Percentiles rank a stretch among this genome's conserved stretches.
phyloP scores from a whole-genome alignment of 1,139 yeast genomes.

The Blastobotrys arbuscula region DNA sequence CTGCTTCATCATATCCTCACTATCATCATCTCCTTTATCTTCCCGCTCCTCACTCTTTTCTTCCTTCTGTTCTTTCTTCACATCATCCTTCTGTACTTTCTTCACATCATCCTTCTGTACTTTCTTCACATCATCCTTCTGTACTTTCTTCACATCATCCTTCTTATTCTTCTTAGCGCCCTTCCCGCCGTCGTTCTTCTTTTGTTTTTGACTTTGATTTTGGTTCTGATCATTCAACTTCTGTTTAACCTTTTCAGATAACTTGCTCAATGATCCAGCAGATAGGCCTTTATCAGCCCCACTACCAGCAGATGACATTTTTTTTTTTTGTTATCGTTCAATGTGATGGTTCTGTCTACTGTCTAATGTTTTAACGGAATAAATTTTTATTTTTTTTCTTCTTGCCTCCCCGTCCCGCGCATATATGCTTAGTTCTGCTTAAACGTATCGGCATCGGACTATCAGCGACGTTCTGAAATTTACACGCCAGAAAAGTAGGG shows the following conservation, averaged over 20 bases:
- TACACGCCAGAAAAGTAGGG: constrained; percentile 9
- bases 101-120: constrained; percentile 19
- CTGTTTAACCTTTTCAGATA: constrained; percentile 23
- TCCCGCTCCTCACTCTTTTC: not conserved
- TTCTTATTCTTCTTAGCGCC: constrained; percentile 25
- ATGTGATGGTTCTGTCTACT: not conserved
- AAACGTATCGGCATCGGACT: not conserved
- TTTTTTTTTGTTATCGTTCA: not conserved
- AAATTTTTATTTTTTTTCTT: not conserved
- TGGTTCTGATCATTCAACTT: constrained; percentile 11
- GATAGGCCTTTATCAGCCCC: constrained; percentile 7
- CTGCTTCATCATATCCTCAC: constrained; percentile 20
- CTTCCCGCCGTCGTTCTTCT: constrained; percentile 25
- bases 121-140: constrained; percentile 7
- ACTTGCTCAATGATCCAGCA: constrained; percentile 14
- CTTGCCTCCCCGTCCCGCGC: too few species aligned
- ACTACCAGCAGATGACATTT: not conserved
- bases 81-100: constrained; percentile 15
- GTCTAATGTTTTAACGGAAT: not conserved
- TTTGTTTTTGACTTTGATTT: constrained; percentile 6
- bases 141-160: constrained; percentile 8
- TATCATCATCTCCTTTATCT: constrained; percentile 3
- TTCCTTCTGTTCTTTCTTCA: constrained; percentile 11
- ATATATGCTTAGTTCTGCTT: too few species aligned
- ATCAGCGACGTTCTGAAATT: constrained; percentile 4